These are phyloP conservation scores for Trametes cinnabarina DNA, from an alignment of 768 basidiomycete species.

Conservation along the genomic window DNA sequence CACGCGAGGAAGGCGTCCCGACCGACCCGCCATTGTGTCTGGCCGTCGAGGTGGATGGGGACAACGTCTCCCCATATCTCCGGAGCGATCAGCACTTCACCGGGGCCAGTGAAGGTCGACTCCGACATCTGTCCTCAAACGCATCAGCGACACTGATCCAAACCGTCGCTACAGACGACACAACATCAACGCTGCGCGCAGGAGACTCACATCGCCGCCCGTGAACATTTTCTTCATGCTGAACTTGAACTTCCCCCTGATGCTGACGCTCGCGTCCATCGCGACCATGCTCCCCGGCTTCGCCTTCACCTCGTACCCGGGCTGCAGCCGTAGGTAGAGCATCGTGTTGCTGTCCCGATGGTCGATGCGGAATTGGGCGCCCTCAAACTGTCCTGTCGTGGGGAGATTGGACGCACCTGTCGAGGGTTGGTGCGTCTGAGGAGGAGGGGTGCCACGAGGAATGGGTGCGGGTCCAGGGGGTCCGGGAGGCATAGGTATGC, in stretches of 20 bases:
- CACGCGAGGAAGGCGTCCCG: conserved; percentile 33
- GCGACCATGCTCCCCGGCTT: conserved; percentile 36
- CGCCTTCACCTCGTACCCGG: conserved; percentile 29
- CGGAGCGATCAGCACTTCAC: conserved; percentile 32
- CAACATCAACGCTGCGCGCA: neutral
- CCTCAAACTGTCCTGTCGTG: conserved; percentile 29
- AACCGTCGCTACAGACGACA: neutral
- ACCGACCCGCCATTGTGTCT: conserved; percentile 28
- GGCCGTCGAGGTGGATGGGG: conserved; percentile 30
- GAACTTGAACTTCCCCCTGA: conserved; percentile 30
- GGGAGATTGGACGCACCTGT: neutral
- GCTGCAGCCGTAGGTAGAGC: conserved; percentile 29
- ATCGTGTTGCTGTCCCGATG: conserved; percentile 35
- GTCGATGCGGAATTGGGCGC: conserved; percentile 29
- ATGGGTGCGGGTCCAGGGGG: neutral
- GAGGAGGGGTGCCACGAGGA: neutral
- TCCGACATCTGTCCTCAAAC: conserved; percentile 23
- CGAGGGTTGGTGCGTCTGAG: neutral
- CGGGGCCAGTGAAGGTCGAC: conserved; percentile 31
- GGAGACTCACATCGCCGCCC: conserved; percentile 27
- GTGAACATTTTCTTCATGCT: conserved; percentile 32
- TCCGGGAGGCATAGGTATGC: neutral
- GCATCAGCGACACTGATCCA: neutral
- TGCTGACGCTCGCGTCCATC: conserved; percentile 32
- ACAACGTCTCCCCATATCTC: conserved; percentile 37